Evolutionary conservation across 805 yeast species (phyloP).

Genomic region (Torulaspora delbrueckii): DNA sequence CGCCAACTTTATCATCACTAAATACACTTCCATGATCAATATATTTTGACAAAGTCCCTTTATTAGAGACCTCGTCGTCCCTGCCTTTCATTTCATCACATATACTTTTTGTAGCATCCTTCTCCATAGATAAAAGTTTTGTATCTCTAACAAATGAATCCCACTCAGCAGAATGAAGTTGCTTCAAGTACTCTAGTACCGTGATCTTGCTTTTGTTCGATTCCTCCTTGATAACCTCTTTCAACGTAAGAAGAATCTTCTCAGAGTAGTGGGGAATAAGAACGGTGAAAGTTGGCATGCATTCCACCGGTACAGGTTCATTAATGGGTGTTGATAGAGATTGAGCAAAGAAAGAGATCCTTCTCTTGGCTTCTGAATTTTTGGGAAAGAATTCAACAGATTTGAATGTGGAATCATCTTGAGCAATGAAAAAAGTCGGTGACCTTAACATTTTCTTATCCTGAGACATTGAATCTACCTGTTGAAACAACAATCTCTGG

Average conservation of each 20-base stretch:
- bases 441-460: slow-evolving; percentile 50
- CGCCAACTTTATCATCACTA: not conserved
- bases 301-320: slow-evolving; percentile 56
- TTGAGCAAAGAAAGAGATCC: slow-evolving; percentile 86
- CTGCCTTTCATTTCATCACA: not conserved
- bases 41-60: slow-evolving; percentile 14
- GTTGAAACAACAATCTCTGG: slow-evolving; percentile 57
- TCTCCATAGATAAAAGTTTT: slow-evolving; percentile 55
- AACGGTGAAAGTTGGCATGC: slow-evolving; percentile 80
- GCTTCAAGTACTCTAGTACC: slow-evolving; percentile 72
- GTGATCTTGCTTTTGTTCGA: slow-evolving; percentile 55
- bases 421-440: slow-evolving; percentile 75
- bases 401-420: slow-evolving; percentile 67
- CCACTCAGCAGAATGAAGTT: slow-evolving; percentile 74
- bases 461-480: slow-evolving; percentile 35
- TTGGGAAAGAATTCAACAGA: slow-evolving; percentile 50
- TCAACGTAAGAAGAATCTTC: slow-evolving; percentile 67
- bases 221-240: slow-evolving; percentile 74
- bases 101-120: slow-evolving; percentile 31
- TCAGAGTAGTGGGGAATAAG: slow-evolving; percentile 84
- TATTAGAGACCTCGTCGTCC: not conserved
- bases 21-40: slow-evolving; percentile 36
- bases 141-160: slow-evolving; percentile 72
- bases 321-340: slow-evolving; percentile 83
- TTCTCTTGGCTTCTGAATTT: slow-evolving; percentile 72